phyloP scores from a whole-genome alignment of 2,329 filamentous ascomycete genomes.

The Rhexocercosporidium sp. region DNA sequence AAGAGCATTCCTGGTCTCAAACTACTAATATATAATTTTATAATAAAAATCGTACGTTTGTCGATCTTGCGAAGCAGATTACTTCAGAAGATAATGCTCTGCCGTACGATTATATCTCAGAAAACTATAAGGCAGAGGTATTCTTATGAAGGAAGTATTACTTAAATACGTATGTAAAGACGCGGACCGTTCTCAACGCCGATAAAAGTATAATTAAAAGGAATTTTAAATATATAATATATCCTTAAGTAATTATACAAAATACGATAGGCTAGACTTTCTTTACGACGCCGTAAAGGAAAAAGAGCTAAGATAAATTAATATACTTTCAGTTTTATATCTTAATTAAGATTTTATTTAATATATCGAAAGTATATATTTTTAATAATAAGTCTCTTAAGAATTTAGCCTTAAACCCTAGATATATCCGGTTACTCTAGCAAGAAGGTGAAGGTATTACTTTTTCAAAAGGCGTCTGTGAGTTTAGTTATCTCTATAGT shows the following conservation, averaged over 20 bases:
- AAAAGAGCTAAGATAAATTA: not conserved
- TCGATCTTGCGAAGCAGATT: not conserved
- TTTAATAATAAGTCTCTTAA: not conserved
- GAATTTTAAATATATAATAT: not conserved
- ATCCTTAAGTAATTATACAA: not conserved
- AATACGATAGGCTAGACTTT: not conserved
- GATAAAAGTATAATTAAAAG: not conserved
- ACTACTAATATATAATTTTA: not conserved
- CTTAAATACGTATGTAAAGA: not conserved
- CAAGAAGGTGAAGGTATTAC: not conserved
- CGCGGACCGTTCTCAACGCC: not conserved
- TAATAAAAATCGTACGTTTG: not conserved
- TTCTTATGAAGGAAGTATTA: not conserved
- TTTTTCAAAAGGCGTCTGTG: not conserved
- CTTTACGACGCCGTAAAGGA: not conserved
- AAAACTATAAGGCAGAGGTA: not conserved
- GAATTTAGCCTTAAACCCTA: not conserved
- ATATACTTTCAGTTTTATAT: not conserved
- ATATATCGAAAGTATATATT: not conserved
- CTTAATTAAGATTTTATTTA: not conserved
- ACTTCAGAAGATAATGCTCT: not conserved
- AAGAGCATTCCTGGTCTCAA: not conserved
- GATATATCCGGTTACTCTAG: not conserved
- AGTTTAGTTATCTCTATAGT: not conserved
- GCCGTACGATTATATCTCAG: too few species aligned